These are phyloP conservation scores for Rossbeevera mucosa DNA, from an alignment of 768 basidiomycete genomes.

Conservation along the genomic window DNA sequence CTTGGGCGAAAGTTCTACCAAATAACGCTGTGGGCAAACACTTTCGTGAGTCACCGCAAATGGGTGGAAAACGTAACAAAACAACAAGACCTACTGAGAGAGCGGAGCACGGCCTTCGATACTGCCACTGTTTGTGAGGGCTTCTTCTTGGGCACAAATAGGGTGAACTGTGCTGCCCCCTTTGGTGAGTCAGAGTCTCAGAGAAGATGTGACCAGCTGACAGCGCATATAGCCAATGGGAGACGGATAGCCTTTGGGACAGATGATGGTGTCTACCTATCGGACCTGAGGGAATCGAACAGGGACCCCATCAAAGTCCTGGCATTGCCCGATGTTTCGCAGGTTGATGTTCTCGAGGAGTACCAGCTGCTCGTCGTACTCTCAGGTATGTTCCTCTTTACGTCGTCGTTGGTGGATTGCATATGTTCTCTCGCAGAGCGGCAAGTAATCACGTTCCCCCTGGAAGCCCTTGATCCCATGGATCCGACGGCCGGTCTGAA, in stretches of 20 bases:
- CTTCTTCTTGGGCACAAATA: conserved; percentile 80
- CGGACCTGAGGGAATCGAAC: conserved; percentile 72
- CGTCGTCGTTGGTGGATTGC: not conserved
- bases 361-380: conserved; percentile 95
- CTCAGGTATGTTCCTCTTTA: conserved; percentile 57
- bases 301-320: conserved; percentile 88
- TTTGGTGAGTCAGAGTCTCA: conserved; percentile 57
- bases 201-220: not conserved
- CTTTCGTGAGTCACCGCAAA: conserved; percentile 80
- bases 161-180: conserved; percentile 88
- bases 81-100: conserved; percentile 82
- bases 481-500: conserved; percentile 91
- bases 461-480: conserved; percentile 85
- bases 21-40: conserved; percentile 86
- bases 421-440: conserved; percentile 56
- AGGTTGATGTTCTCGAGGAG: conserved; percentile 95
- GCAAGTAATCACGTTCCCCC: conserved; percentile 91
- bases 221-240: conserved; percentile 57
- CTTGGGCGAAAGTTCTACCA: conserved; percentile 91
- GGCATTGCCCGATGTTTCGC: conserved; percentile 81
- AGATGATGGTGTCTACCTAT: conserved; percentile 94
- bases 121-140: conserved; percentile 80
- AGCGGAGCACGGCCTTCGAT: conserved; percentile 84
- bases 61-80: conserved; percentile 91
- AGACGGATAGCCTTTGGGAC: conserved; percentile 92